These are phyloP conservation scores for Pezicula rhizophila DNA, from an alignment of 2,329 filamentous ascomycete genomes.

Conservation along the genomic window DNA sequence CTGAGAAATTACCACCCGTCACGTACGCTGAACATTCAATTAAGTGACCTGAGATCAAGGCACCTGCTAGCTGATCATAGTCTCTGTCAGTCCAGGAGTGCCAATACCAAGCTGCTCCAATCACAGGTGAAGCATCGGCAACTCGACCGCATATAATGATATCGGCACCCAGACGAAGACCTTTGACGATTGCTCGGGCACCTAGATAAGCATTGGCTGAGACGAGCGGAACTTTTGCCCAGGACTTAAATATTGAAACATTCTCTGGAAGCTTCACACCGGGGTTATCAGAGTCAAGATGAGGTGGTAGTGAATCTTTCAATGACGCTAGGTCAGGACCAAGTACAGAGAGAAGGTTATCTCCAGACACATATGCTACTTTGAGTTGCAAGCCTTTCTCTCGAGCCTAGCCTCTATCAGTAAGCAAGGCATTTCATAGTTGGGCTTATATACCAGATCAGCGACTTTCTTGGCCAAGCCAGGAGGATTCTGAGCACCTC, in stretches of 20 bases:
- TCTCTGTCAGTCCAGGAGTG: conserved; percentile 34
- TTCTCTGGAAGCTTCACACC: conserved; percentile 27
- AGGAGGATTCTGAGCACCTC: conserved; percentile 45
- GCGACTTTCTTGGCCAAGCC: conserved; percentile 42
- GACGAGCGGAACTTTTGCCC: conserved; percentile 32
- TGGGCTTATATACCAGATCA: conserved; percentile 30
- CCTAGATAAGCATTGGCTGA: conserved; percentile 48
- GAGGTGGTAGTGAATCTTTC: conserved; percentile 31
- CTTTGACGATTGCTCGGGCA: conserved; percentile 34
- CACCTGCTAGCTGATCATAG: conserved; percentile 32
- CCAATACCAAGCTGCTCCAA: conserved; percentile 38
- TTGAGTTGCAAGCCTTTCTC: conserved; percentile 38
- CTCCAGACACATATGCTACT: conserved; percentile 39
- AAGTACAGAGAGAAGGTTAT: conserved; percentile 34
- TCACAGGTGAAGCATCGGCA: conserved; percentile 37
- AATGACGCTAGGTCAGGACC: conserved; percentile 38
- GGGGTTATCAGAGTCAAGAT: conserved; percentile 36
- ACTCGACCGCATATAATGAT: conserved; percentile 39
- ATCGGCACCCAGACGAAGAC: conserved; percentile 33
- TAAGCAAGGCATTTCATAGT: conserved; percentile 34
- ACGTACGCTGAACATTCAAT: conserved; percentile 25
- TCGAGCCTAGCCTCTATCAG: conserved; percentile 28
- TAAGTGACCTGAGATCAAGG: conserved; percentile 26
- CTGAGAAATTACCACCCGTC: conserved; percentile 12
- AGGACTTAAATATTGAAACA: conserved; percentile 26